Base-by-base conservation (phyloP, 2,329 filamentous ascomycete species). In the Teratosphaeria pseudoeucalypti region DNA sequence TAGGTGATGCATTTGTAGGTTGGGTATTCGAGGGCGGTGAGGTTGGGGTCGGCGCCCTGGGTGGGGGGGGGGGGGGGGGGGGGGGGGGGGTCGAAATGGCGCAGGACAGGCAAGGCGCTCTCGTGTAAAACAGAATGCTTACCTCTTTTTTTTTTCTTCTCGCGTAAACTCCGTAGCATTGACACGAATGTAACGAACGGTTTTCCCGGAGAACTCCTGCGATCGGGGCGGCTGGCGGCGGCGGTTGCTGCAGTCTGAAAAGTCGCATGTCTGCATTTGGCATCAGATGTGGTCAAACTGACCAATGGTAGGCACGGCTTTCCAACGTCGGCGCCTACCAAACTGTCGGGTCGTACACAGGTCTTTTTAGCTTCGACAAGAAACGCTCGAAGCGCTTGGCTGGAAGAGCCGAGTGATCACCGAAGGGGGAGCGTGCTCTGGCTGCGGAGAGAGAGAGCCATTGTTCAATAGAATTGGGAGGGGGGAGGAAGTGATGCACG, bases 1-100 rank as follows among this genome's bases (percentile, higher is more conserved):
- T 88, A 85, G 0, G 85, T 87, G 32, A 88, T 79, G 62, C 85
- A 87, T 70, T 88, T 87, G 77, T 85, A 87, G 4, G 80, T 76
- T 0, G 85, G 85, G 66, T 85, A 87, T 67, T 88, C 85, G 54
- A 81, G 79, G 0, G 84, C 83, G 5, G 79, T 79, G 23, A 78
- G 68, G 61, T 83, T 81, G n/a, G 81, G 77, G 63, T 82, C 43
- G 2, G 57, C 57, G 23, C 57, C 57, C 43, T 49, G 43, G 12
- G 11, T 49, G 16, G 12, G n/a, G 34, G 34, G 14, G 43, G 43
- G 43, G n/a, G 43, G 43, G 39, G 6, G 16, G 7, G 16, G 16
- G 7, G 19, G 4, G 34, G 6, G 14, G 14, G 43, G n/a, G 7
- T 23, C n/a, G 43, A 49, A 23, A 23, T 19, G 19, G 43, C 19